Percentiles rank a stretch among this genome's conserved stretches.
These are phyloP conservation scores for Yarrowia porcina DNA, from an alignment of 805 yeast species.

Conservation along the genomic window DNA sequence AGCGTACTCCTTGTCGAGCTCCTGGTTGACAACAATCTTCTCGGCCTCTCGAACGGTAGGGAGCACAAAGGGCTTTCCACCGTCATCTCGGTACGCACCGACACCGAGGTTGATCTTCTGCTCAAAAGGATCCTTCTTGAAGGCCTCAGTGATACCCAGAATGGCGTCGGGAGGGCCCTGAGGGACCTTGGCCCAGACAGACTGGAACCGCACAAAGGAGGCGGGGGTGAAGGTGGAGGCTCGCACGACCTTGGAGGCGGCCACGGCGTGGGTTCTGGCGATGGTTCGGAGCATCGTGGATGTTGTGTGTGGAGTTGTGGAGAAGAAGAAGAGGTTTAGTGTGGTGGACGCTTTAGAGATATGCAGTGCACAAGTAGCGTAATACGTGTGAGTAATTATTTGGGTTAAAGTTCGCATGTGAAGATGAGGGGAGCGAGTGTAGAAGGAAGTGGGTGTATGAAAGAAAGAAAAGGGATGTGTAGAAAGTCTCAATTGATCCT, in stretches of 20 bases:
- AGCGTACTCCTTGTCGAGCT: slow-evolving; percentile 76
- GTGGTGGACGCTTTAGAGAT: not conserved
- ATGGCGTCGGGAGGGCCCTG: slow-evolving; percentile 85
- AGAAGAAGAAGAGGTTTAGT: not conserved
- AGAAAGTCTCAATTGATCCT: too few relatives aligned
- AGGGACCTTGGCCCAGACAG: slow-evolving; percentile 44
- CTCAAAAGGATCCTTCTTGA: slow-evolving; percentile 54
- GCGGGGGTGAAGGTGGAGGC: not conserved
- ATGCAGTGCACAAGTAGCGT: not conserved
- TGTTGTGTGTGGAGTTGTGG: not conserved
- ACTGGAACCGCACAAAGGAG: slow-evolving; percentile 28
- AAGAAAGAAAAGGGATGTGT: too few relatives aligned
- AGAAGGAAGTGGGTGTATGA: not conserved
- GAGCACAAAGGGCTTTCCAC: slow-evolving; percentile 84
- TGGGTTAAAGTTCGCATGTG: slow-evolving; percentile 10
- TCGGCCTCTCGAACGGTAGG: slow-evolving; percentile 73
- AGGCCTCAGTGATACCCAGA: slow-evolving; percentile 68
- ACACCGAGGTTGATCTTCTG: slow-evolving; percentile 62
- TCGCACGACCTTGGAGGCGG: slow-evolving; percentile 12
- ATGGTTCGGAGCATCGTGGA: slow-evolving; percentile 25
- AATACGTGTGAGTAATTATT: slow-evolving; percentile 18
- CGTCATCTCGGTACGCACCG: slow-evolving; percentile 90
- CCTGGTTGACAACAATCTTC: slow-evolving; percentile 45
- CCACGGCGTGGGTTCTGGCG: slow-evolving; percentile 19
- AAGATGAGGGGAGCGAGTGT: not conserved